Base-by-base conservation (phyloP, 2,329 filamentous ascomycete species). In the Alternaria postmessia region DNA sequence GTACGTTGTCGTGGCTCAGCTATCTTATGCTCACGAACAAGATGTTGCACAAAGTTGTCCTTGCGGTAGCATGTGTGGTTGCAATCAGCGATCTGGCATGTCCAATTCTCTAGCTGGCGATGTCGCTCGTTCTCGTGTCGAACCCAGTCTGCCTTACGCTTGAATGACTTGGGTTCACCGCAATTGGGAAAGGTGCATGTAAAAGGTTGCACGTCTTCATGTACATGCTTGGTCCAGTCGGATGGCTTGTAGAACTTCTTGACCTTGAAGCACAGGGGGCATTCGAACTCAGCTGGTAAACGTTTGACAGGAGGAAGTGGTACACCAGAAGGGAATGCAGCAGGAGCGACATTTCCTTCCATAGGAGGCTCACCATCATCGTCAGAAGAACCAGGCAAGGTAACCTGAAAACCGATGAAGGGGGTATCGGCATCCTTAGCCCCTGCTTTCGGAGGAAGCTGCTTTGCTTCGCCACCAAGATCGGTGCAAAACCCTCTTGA, bases 221-320 rank as follows among this genome's bases (percentile, higher is more conserved):
- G 92, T 1, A 97, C 92, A 73, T 97, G 94, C 76, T 97, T 97
- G 1, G 93, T 96, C 94, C 94, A 97, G 78, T 97, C 94, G 0
- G 93, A 97, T 16, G 93, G 94, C 77, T 97, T 97, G 69, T 89
- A 87, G 69, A 95, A 93, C 70, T 89, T 92, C 82, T 95, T 96
- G 53, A 89, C 86, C 68, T 89, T 88, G 81, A 92, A 97, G 80
- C 94, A 97, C 22, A 97, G 82, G 38, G 91, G 90, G 68, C 94
- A 97, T 80, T 97, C 94, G 62, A 97, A 94, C 72, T 94, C 89
- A 4, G 93, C 92, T 0, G 94, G 94, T 7, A 97, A 84, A 16
- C 87, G 86, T 59, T 83, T 85, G 3, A 92, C 90, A 2, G 92
- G 93, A 6, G 94, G 94, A 78, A 92, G 86, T 7, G 92, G 93